Percentiles rank a stretch among this genome's conserved stretches.
Conservation (phyloP, 345 rosid species). For the Dimocarpus longan region DNA sequence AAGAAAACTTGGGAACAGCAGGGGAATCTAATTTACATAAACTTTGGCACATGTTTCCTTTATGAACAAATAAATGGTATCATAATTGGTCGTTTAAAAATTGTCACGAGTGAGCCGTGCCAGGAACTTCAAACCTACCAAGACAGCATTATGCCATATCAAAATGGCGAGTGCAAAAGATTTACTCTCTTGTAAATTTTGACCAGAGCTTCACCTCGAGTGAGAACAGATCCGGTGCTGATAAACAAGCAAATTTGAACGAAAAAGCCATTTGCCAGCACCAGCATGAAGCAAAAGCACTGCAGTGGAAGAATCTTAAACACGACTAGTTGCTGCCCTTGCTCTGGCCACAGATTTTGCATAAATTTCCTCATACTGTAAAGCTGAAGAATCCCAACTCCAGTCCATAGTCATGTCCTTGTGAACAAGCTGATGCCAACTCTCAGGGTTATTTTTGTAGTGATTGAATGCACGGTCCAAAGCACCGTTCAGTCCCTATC, state of each 20-base stretch:
- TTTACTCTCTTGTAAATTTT: not conserved
- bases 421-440: constrained; percentile 67
- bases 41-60: not conserved
- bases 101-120: too few relatives aligned
- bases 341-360: constrained; percentile 69
- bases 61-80: constrained; percentile 27
- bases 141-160: not conserved
- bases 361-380: constrained; percentile 86
- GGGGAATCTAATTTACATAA: not conserved
- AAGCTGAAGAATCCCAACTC: constrained; percentile 85
- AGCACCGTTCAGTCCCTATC: constrained; percentile 65
- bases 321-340: constrained; percentile 45
- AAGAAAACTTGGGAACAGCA: not conserved
- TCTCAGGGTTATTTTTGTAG: constrained; percentile 48
- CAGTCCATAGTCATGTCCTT: constrained; percentile 85
- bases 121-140: too few relatives aligned
- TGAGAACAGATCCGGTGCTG: not conserved
- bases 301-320: constrained; percentile 13
- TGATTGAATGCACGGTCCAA: constrained; percentile 72
- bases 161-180: not conserved
- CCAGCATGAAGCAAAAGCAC: not conserved
- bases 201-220: not conserved
- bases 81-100: not conserved
- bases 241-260: not conserved
- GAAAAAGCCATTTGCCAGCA: not conserved